Base-by-base conservation (phyloP, 129 eudicot genomes). In the Flaveria sonorensis region DNA sequence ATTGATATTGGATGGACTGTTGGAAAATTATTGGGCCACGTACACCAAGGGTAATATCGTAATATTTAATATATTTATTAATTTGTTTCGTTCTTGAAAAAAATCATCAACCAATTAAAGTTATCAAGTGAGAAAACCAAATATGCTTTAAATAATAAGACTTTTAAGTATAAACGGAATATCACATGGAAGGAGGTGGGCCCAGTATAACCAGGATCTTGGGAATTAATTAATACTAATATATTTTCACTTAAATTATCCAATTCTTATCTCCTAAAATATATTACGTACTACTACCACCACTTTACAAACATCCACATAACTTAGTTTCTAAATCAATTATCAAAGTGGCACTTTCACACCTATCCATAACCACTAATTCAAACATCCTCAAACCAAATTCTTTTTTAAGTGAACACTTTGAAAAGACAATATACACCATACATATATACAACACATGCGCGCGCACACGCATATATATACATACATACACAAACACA, bases 21-120 rank as follows among this genome's bases (percentile, higher is more conserved):
- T 62, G 70, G 74, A 80, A 28, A n/a, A 24, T 46, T 84, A 70
- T 66, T 71, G 79, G 69, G 80, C 83, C 88, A 81, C 85, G 88
- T 81, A 72, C 9, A 14, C 48, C 14, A 39, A 24, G 36, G 78
- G 3, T 23, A 72, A 8, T 15, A 23, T 30, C 14, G 71, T 47
- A 70, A 70, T 65, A 60, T 3, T 23, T 23, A 12, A 10, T 36
- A 36, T 36, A 36, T 36, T 10, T 56, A 16, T 16, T 16, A 51
- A n/a, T 52, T 52, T 52, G n/a, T 59, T 59, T 57, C 10, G 14
- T 57, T 23, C 64, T 23, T 59, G 16, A 23, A 59, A 32, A 56
- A 59, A 21, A 59, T 30, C 0, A 59, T 59, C 36, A 24, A 60
- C 39, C n/a, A 21, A 24, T n/a, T 55, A 60, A 60, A 21, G 11